Evolutionary conservation across 1,284 basidiomycete genomes (phyloP).

Genomic region (Naganishia cerealis): DNA sequence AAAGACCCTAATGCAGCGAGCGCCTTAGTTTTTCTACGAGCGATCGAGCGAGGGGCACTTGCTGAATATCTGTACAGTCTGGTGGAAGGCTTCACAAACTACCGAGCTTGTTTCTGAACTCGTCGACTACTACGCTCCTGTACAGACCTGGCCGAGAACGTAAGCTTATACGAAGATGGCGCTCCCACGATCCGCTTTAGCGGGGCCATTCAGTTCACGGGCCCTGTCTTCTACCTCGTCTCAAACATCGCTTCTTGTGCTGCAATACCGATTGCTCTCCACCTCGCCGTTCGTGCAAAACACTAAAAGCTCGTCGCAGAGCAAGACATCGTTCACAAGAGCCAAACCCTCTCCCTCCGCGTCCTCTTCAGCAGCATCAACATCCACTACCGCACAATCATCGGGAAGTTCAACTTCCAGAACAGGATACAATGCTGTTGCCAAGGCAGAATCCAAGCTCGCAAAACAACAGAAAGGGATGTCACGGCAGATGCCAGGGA

Average conservation of each 20-base stretch:
- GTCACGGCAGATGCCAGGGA: conserved; percentile 24
- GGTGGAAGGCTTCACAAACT: no score
- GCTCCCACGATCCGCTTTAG: not conserved
- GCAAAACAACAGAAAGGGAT: conserved; percentile 27
- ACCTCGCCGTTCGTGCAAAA: not conserved
- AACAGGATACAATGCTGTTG: conserved; percentile 24
- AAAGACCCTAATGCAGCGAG: no score
- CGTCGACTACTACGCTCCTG: no score
- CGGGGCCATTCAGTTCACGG: not conserved
- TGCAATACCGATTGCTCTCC: conserved; percentile 5
- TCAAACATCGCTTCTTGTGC: not conserved
- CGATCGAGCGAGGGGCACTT: no score
- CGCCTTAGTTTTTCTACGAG: not conserved
- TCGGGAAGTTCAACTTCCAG: not conserved
- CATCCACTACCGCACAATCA: conserved; percentile 18
- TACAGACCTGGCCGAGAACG: no score
- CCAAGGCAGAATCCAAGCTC: conserved; percentile 21
- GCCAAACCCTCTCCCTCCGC: not conserved
- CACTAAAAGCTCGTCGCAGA: not conserved
- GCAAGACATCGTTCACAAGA: conserved; percentile 15
- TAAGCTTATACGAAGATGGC: not conserved
- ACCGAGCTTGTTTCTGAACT: no score
- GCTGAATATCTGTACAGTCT: no score
- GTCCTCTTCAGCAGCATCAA: not conserved
- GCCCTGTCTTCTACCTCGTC: not conserved